Conservation (phyloP, 192 early-diverging fungal genomes). For the Pilaira anomala region DNA sequence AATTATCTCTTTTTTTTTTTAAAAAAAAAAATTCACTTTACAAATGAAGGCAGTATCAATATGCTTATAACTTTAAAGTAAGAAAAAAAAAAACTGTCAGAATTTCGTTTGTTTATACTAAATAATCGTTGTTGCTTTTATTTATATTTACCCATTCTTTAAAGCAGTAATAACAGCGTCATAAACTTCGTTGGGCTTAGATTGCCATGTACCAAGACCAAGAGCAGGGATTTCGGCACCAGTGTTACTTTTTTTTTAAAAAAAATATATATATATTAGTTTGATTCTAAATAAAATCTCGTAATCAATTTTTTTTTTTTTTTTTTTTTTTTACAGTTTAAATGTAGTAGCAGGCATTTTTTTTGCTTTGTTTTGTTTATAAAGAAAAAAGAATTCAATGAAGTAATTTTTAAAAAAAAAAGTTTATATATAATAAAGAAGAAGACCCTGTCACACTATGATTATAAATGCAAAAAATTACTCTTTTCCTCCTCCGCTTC, state of each 20-base stretch:
- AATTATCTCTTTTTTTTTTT: background rate
- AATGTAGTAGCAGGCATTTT: background rate
- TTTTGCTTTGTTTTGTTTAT: background rate
- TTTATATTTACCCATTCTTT: slow-evolving; percentile 45
- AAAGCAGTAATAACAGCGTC: slow-evolving; percentile 67
- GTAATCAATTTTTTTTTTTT: background rate
- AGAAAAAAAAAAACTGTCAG: background rate
- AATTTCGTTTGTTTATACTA: background rate
- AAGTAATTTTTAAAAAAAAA: background rate
- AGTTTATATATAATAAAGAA: no score
- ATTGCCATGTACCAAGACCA: slow-evolving; percentile 58
- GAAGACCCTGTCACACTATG: no score
- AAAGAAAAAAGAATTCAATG: background rate
- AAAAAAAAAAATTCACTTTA: slow-evolving; percentile 32
- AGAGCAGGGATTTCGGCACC: slow-evolving; percentile 61
- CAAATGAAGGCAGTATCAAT: slow-evolving; percentile 34
- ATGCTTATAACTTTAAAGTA: slow-evolving; percentile 44
- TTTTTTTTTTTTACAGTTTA: background rate
- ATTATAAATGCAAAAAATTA: no score
- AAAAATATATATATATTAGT: background rate
- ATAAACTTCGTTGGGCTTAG: slow-evolving; percentile 51
- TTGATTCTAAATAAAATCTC: background rate
- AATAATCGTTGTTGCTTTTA: background rate
- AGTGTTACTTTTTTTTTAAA: slow-evolving; percentile 43
- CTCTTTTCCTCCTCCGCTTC: no score